Evolutionary conservation across 257 asterid species (phyloP).

Genomic region (Solanum lycopersicoides): DNA sequence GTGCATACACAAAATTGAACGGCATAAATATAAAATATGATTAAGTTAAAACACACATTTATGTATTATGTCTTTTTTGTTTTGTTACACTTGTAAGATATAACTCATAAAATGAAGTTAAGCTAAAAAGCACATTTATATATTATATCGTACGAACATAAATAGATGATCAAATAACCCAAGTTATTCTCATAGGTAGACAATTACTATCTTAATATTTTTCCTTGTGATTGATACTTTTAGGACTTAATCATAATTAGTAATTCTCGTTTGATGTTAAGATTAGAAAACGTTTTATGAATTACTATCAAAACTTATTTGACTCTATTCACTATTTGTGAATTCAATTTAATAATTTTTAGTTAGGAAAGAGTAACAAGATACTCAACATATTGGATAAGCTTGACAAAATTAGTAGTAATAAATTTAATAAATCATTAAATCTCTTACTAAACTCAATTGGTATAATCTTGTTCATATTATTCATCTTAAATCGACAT

Average conservation of each 20-base stretch:
- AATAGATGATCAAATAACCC: background rate
- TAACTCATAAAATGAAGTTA: too few relatives aligned
- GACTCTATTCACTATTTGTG: background rate
- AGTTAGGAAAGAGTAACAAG: background rate
- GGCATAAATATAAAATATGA: too few relatives aligned
- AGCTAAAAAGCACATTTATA: accelerated
- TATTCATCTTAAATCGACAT: accelerated
- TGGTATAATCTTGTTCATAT: background rate
- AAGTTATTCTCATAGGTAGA: too few relatives aligned
- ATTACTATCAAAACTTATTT: background rate
- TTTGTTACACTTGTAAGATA: too few relatives aligned
- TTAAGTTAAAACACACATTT: too few relatives aligned
- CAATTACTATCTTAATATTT: background rate
- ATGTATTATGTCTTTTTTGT: too few relatives aligned
- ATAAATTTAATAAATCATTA: background rate
- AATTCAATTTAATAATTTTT: background rate
- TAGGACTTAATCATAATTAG: background rate
- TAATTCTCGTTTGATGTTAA: background rate
- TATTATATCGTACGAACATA: background rate
- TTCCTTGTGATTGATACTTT: background rate
- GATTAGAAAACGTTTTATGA: too few relatives aligned
- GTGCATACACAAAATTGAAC: too few relatives aligned
- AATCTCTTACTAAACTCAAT: background rate
- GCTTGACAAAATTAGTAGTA: too few relatives aligned
- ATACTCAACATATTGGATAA: background rate